A percentile compares a stretch with the other conserved stretches of the same genome.
Evolutionary conservation across 495 filamentous ascomycete genomes (phyloP).

Genomic region (Mytilinidion resinicola): DNA sequence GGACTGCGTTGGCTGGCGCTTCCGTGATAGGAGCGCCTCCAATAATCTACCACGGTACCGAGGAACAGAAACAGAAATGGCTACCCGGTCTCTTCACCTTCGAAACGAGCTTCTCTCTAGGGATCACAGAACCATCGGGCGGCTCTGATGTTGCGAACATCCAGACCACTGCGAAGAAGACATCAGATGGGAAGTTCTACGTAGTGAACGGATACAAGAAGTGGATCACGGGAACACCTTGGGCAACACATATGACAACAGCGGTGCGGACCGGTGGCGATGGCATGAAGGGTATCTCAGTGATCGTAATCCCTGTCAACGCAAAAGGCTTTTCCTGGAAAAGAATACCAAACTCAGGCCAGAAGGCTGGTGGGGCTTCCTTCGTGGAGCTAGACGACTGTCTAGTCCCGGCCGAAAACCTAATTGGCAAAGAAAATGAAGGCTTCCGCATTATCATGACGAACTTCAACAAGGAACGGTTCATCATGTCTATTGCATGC

Average conservation of each 20-base stretch:
- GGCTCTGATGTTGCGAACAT: constrained; percentile 30
- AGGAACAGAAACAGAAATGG: constrained; percentile 29
- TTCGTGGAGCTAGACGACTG: constrained; percentile 37
- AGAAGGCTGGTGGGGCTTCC: constrained; percentile 35
- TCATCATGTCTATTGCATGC: constrained; percentile 35
- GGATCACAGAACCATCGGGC: constrained; percentile 31
- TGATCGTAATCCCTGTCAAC: constrained; percentile 28
- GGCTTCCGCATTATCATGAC: constrained; percentile 40
- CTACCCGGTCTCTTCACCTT: constrained; percentile 30
- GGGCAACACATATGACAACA: constrained; percentile 33
- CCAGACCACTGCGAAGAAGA: constrained; percentile 29
- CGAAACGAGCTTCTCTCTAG: constrained; percentile 32
- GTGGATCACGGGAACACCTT: constrained; percentile 32
- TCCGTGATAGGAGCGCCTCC: constrained; percentile 30
- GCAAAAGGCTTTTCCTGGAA: constrained; percentile 19
- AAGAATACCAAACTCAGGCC: constrained; percentile 31
- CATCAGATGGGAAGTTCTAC: constrained; percentile 25
- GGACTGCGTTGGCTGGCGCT: constrained; percentile 24
- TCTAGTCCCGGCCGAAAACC: constrained; percentile 33
- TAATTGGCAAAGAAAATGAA: constrained; percentile 36
- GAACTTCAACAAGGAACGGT: constrained; percentile 39
- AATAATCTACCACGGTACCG: constrained; percentile 28
- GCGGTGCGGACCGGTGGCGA: constrained; percentile 32
- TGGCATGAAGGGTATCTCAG: constrained; percentile 27
- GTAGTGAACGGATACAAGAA: constrained; percentile 34